A percentile compares a stretch with the other conserved stretches of the same genome.
Evolutionary conservation across 306 rosid genomes (phyloP).

Genomic region (Albizia julibrissin): DNA sequence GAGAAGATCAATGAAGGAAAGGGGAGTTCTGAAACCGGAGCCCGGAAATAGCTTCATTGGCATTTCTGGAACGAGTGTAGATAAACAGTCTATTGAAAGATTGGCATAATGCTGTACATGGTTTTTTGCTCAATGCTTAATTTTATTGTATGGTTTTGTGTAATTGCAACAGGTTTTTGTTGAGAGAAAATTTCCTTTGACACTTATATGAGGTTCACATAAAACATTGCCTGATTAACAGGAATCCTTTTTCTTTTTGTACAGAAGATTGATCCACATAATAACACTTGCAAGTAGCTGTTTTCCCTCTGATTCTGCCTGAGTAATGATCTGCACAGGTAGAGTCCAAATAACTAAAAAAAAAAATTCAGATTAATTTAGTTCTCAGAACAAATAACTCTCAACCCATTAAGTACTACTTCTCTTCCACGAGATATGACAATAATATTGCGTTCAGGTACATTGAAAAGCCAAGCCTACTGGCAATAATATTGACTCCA

Average conservation of each 20-base stretch:
- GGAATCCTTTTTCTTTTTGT: neutral
- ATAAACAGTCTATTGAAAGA: neutral
- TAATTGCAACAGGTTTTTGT: neutral
- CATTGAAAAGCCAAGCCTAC: neutral
- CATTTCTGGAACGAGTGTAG: constrained; percentile 16
- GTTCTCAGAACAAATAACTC: neutral
- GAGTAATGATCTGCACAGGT: too few relatives aligned
- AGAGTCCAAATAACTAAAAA: neutral
- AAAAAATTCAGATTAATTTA: neutral
- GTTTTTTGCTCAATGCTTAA: neutral
- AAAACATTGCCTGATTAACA: neutral
- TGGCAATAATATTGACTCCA: neutral
- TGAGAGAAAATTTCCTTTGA: neutral
- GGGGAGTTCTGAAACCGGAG: constrained; percentile 56
- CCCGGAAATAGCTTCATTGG: constrained; percentile 60
- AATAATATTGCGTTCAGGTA: neutral
- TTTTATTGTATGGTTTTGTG: neutral
- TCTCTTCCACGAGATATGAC: neutral
- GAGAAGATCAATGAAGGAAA: constrained; percentile 47
- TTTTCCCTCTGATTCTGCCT: neutral
- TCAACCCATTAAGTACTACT: neutral
- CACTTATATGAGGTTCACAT: neutral
- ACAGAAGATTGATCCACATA: neutral
- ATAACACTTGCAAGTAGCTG: constrained; percentile 40
- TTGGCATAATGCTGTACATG: neutral